A percentile compares a stretch with the other conserved stretches of the same genome.
phyloP scores from a whole-genome alignment of 768 basidiomycete genomes.

The Lentinus brumalis region DNA sequence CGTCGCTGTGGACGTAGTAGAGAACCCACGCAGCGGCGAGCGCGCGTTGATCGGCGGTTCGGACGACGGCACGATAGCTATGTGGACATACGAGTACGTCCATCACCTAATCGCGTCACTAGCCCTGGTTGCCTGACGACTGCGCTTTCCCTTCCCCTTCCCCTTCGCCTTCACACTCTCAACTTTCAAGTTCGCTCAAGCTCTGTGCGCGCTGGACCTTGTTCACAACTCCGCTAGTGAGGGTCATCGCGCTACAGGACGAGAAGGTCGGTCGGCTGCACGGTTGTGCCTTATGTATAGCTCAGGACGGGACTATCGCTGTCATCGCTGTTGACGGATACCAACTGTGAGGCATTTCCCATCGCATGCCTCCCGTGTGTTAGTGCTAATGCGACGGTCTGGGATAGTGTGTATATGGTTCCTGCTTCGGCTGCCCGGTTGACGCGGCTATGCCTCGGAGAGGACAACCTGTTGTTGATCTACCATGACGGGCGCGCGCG shows the following conservation, averaged over 20 bases:
- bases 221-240: conserved; percentile 65
- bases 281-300: conserved; percentile 71
- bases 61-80: conserved; percentile 75
- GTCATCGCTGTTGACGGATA: conserved; percentile 74
- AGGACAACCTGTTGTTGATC: conserved; percentile 69
- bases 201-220: conserved; percentile 72
- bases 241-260: conserved; percentile 57
- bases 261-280: conserved; percentile 57
- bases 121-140: neutral
- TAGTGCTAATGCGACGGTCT: conserved; percentile 1
- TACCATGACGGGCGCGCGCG: conserved; percentile 79
- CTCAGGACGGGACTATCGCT: conserved; percentile 80
- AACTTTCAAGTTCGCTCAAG: conserved; percentile 53
- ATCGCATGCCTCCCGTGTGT: neutral
- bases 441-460: conserved; percentile 60
- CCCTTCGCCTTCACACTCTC: neutral
- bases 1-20: conserved; percentile 52
- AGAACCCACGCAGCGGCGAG: conserved; percentile 61
- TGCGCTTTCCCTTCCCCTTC: neutral
- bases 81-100: conserved; percentile 71
- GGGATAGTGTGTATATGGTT: conserved; percentile 68
- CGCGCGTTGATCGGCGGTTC: conserved; percentile 70
- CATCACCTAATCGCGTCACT: neutral
- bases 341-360: conserved; percentile 62
- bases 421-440: conserved; percentile 80